Evolutionary conservation across 495 filamentous ascomycete genomes (phyloP), one percentile per base, ranked within the genome.

Genomic region (Cercophora newfieldiana): DNA sequence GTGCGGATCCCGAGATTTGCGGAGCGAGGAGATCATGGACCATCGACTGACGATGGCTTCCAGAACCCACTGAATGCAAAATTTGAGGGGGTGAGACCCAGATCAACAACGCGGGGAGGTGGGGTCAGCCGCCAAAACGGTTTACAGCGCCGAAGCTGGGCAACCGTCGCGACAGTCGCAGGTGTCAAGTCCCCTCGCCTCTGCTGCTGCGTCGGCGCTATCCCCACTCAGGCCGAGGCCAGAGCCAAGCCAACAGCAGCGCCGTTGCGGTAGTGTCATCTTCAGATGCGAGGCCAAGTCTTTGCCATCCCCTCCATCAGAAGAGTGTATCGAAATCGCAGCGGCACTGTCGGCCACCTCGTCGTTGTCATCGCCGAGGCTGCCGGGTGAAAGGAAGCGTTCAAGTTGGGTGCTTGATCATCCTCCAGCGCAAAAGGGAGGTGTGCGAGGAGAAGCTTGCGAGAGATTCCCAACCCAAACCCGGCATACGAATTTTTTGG

Each of bases 51-150:
- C 59, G 19, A 30, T 28, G 55, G n/a, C 30, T 30, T n/a, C 33
- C 57, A 31, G 57, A 60, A 48, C 57, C n/a, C 29, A n/a, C 2
- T 14, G 22, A 24, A n/a, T 19, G 24, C 37, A 59, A 66, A 63
- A 66, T 66, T 47, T 63, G 67, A 59, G 63, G 65, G 61, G 50
- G 30, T 44, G 37, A 33, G 56, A 14, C 37, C 37, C 26, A 59
- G 54, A 37, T 28, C 53, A 64, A 59, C 62, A 69, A 67, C 61
- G 70, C 63, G 68, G 70, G 67, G 70, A 66, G 67, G 68, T 68
- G 61, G 66, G 55, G 47, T 53, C 51, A 48, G 54, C 50, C 53
- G 22, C 61, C 55, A 22, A 64, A 61, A 62, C 64, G 55, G 67
- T 69, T 59, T 37, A 69, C 53, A 65, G 24, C 53, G 30, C 62